Conservation (phyloP, 164 flowering plant species). For the Magnolia sinica region DNA sequence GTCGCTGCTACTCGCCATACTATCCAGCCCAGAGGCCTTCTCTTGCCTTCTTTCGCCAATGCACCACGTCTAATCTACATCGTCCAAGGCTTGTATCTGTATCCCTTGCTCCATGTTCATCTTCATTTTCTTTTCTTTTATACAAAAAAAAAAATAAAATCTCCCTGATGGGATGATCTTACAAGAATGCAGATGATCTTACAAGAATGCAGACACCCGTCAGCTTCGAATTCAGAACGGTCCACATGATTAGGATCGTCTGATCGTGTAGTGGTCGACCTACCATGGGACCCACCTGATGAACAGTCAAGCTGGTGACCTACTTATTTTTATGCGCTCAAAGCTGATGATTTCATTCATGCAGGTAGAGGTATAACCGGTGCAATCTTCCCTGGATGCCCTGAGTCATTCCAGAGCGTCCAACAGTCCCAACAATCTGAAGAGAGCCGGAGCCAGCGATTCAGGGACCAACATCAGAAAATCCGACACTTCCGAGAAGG, state of each 20-base stretch:
- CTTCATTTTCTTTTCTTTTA: background rate
- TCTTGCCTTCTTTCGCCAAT: slow-evolving; percentile 43
- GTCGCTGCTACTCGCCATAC: slow-evolving; percentile 11
- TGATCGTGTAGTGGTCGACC: too few relatives aligned
- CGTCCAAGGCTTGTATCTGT: slow-evolving; percentile 28
- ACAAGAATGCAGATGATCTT: too few relatives aligned
- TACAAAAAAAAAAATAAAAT: too few relatives aligned
- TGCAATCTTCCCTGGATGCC: slow-evolving; percentile 51
- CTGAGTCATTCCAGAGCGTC: slow-evolving; percentile 45
- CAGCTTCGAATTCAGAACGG: too few relatives aligned
- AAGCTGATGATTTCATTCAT: too few relatives aligned
- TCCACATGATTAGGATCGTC: too few relatives aligned
- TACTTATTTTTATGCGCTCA: too few relatives aligned
- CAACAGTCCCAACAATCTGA: background rate
- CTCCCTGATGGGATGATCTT: too few relatives aligned
- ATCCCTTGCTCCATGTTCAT: background rate
- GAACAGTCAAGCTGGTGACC: too few relatives aligned
- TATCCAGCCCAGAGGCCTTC: slow-evolving; percentile 39
- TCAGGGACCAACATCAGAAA: slow-evolving; percentile 41
- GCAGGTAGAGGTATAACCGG: slow-evolving; percentile 53
- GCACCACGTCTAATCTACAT: slow-evolving; percentile 45
- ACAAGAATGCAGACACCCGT: too few relatives aligned
- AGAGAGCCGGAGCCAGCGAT: slow-evolving; percentile 8
- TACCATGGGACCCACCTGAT: too few relatives aligned
- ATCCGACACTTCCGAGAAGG: slow-evolving; percentile 30